phyloP scores from a whole-genome alignment of 495 filamentous ascomycete genomes.

The Hypoxylon rickii region DNA sequence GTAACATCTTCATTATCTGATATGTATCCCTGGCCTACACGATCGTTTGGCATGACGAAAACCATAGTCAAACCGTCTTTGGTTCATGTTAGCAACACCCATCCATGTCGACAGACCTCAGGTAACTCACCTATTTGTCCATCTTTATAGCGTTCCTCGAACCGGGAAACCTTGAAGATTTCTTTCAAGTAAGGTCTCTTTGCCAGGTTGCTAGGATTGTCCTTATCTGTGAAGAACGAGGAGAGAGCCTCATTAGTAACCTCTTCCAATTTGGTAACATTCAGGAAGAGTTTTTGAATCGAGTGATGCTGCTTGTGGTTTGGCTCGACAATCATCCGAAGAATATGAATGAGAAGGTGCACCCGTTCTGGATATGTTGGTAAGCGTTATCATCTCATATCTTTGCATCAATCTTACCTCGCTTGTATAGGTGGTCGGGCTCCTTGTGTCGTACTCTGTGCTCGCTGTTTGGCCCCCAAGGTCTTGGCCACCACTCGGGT shows the following conservation, averaged over 20 bases:
- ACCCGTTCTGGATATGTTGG: slow-evolving; percentile 57
- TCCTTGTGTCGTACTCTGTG: slow-evolving; percentile 68
- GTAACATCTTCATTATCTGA: slow-evolving; percentile 39
- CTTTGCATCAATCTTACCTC: slow-evolving; percentile 55
- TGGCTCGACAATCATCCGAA: slow-evolving; percentile 59
- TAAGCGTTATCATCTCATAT: background rate
- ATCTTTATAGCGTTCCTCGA: slow-evolving; percentile 64
- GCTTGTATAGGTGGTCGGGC: slow-evolving; percentile 81
- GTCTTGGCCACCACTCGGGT: slow-evolving; percentile 83
- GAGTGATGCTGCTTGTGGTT: slow-evolving; percentile 42
- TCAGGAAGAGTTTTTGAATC: slow-evolving; percentile 45
- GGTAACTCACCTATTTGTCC: slow-evolving; percentile 62
- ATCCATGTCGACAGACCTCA: background rate
- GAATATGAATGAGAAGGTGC: slow-evolving; percentile 63
- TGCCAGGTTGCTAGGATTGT: slow-evolving; percentile 45
- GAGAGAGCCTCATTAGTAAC: slow-evolving; percentile 51
- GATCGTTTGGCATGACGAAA: slow-evolving; percentile 44
- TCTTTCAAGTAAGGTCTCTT: slow-evolving; percentile 61
- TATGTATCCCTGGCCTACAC: slow-evolving; percentile 31
- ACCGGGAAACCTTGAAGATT: slow-evolving; percentile 67
- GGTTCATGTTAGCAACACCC: slow-evolving; percentile 13
- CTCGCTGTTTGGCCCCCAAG: slow-evolving; percentile 46
- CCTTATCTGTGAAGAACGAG: slow-evolving; percentile 49
- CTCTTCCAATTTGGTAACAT: slow-evolving; percentile 52
- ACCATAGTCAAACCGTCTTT: slow-evolving; percentile 47